These are phyloP conservation scores for Obba rivulosa DNA, from an alignment of 768 basidiomycete genomes.

Conservation along the genomic window DNA sequence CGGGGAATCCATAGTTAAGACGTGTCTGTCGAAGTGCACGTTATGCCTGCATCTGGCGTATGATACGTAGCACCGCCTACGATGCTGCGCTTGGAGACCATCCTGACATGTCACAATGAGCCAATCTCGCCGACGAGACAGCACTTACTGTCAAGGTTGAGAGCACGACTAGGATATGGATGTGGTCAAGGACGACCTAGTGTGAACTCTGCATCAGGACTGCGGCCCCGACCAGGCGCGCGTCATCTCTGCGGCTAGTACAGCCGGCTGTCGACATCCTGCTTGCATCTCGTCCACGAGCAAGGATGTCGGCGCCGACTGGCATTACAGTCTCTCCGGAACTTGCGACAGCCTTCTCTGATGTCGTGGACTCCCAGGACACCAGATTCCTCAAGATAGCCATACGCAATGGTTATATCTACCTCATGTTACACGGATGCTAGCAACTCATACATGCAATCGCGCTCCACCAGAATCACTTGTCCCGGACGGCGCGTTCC, in stretches of 20 bases:
- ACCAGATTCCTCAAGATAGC: constrained; percentile 73
- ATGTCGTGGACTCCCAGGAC: constrained; percentile 43
- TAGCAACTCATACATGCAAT: constrained; percentile 18
- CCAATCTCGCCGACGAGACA: too few relatives aligned
- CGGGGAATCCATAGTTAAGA: constrained; percentile 18
- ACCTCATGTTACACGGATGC: constrained; percentile 8
- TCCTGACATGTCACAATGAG: too few relatives aligned
- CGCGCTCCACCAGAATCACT: constrained; percentile 51
- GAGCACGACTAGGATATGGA: too few relatives aligned
- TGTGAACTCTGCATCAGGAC: too few relatives aligned
- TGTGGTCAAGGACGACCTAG: too few relatives aligned
- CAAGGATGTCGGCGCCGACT: constrained; percentile 67
- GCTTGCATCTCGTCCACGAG: background rate
- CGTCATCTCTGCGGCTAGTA: background rate
- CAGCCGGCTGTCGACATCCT: background rate
- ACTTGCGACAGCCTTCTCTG: constrained; percentile 52
- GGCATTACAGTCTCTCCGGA: constrained; percentile 63
- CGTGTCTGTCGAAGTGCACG: background rate
- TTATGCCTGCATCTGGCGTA: too few relatives aligned
- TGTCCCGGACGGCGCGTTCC: constrained; percentile 50
- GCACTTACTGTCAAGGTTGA: too few relatives aligned
- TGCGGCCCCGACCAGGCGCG: background rate
- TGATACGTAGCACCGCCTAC: too few relatives aligned
- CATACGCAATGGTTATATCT: constrained; percentile 64
- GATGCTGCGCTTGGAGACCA: too few relatives aligned